These are phyloP conservation scores for Raddia distichophylla DNA, from an alignment of 176 grass and related monocot species.

Conservation along the genomic window DNA sequence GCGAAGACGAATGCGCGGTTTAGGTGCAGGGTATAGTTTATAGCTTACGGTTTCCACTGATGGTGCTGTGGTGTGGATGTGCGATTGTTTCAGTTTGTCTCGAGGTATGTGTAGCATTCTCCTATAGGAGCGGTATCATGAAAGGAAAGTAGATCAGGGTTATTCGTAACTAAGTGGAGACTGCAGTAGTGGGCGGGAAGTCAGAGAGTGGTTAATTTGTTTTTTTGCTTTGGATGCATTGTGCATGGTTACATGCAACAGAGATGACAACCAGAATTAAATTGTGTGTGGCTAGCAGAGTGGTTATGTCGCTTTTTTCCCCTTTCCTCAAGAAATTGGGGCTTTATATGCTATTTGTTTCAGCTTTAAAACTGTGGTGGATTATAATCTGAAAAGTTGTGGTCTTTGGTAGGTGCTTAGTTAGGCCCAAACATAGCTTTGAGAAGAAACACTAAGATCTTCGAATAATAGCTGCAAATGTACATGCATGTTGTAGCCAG, in stretches of 20 bases:
- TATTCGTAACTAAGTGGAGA: neutral
- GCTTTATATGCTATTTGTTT: neutral
- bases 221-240: neutral
- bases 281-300: neutral
- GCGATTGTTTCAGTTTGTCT: neutral
- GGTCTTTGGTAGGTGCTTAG: no score
- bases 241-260: neutral
- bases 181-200: neutral
- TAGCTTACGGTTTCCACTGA: no score
- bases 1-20: neutral
- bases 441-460: no score
- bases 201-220: neutral
- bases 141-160: neutral
- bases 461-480: no score
- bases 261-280: neutral
- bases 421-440: no score
- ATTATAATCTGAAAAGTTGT: no score
- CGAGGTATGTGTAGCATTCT: neutral
- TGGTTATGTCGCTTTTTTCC: neutral
- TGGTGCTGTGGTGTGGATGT: neutral
- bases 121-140: neutral
- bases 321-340: neutral
- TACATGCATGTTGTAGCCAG: neutral
- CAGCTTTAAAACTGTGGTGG: no score
- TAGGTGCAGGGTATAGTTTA: neutral